A percentile compares a stretch with the other conserved stretches of the same genome.
Conservation (phyloP, 23 red algal species). For the Chondrus crispus region DNA sequence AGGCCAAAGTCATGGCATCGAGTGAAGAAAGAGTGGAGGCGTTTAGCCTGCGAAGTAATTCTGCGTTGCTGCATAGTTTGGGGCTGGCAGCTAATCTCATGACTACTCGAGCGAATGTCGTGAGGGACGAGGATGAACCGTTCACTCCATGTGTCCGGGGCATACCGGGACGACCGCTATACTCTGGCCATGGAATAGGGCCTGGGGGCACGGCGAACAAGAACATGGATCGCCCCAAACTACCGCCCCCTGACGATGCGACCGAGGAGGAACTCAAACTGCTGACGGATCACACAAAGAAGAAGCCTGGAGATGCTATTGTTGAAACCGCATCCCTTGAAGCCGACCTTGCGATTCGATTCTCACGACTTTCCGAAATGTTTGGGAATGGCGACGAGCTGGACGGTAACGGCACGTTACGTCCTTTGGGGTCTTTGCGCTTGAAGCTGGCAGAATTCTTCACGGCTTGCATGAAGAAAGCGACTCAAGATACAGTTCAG, state of each 20-base stretch:
- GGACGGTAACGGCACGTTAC: not conserved
- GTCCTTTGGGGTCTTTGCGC: constrained; percentile 61
- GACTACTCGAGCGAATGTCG: constrained; percentile 39
- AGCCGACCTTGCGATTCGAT: constrained; percentile 32
- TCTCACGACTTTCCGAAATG: constrained; percentile 55
- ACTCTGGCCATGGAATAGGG: not conserved
- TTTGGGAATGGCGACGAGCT: not conserved
- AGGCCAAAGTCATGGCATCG: not conserved
- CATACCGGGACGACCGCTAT: not conserved
- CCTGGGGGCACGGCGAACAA: not conserved
- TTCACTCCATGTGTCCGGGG: not conserved
- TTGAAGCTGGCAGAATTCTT: constrained; percentile 81
- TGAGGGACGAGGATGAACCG: constrained; percentile 7
- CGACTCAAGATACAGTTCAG: constrained; percentile 32
- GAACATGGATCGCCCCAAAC: not conserved
- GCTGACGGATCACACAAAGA: constrained; percentile 15
- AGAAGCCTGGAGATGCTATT: constrained; percentile 34
- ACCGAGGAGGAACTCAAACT: not conserved
- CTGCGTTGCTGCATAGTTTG: constrained; percentile 55
- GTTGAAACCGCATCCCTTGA: constrained; percentile 32
- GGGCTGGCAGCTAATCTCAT: constrained; percentile 47
- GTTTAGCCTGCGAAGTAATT: constrained; percentile 17
- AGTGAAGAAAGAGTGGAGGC: constrained; percentile 45
- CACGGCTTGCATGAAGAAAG: constrained; percentile 59
- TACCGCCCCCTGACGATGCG: not conserved